Evolutionary conservation across 1,139 yeast genomes (phyloP).

Genomic region (Geotrichum restrictum): DNA sequence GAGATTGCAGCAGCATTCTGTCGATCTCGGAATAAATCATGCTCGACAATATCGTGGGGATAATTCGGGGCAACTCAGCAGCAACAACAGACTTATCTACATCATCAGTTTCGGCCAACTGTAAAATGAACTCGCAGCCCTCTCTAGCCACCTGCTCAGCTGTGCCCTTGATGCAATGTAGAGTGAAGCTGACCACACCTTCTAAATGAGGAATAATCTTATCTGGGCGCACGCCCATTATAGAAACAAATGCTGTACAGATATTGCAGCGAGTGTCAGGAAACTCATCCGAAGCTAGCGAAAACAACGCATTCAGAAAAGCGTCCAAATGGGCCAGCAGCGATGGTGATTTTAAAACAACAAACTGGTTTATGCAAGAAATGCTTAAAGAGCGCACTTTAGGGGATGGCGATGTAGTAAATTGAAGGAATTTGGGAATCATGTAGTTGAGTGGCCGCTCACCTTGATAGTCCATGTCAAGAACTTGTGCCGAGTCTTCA

Average conservation of each 20-base stretch:
- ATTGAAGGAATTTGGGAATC: conserved; percentile 59
- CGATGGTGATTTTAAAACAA: conserved; percentile 64
- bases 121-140: conserved; percentile 87
- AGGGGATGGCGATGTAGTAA: conserved; percentile 42
- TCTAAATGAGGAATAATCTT: conserved; percentile 72
- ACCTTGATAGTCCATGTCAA: conserved; percentile 62
- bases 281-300: conserved; percentile 54
- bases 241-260: conserved; percentile 68
- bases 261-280: conserved; percentile 66
- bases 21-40: conserved; percentile 91
- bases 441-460: conserved; percentile 63
- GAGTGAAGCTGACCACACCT: conserved; percentile 79
- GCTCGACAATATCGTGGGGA: conserved; percentile 72
- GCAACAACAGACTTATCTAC: conserved; percentile 43
- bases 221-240: conserved; percentile 77
- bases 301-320: conserved; percentile 60
- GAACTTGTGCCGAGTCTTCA: conserved; percentile 65
- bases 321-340: conserved; percentile 65
- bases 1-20: conserved; percentile 57
- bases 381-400: conserved; percentile 61
- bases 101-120: conserved; percentile 57
- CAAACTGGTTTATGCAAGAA: conserved; percentile 72
- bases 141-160: conserved; percentile 80
- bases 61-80: conserved; percentile 47
- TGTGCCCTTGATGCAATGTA: conserved; percentile 67